A percentile compares a stretch with the other conserved stretches of the same genome.
These are phyloP conservation scores for Basidioascus undulatus DNA, from an alignment of 768 basidiomycete species.

Conservation along the genomic window DNA sequence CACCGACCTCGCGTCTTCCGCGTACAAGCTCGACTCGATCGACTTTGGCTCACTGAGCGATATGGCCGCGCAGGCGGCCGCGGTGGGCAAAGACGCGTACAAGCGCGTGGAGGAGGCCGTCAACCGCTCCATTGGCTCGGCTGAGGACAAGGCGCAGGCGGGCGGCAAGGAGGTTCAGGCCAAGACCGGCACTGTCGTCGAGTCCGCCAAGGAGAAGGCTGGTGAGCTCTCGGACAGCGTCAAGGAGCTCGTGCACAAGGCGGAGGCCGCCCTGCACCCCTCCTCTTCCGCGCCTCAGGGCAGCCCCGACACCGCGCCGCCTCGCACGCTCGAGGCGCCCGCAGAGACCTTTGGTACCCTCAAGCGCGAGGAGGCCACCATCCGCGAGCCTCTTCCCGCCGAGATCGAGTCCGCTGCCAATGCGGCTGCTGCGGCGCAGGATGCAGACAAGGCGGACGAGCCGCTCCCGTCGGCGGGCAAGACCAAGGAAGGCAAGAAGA, in stretches of 20 bases:
- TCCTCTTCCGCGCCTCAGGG: slow-evolving; percentile 15
- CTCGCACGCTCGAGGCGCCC: slow-evolving; percentile 5
- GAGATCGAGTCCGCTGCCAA: not conserved
- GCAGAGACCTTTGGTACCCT: slow-evolving; percentile 3
- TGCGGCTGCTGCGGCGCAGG: too few species aligned
- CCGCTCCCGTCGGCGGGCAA: too few species aligned
- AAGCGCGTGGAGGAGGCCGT: slow-evolving; percentile 1
- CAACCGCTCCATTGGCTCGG: slow-evolving; percentile 2
- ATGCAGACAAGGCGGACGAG: too few species aligned
- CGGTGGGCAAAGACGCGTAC: slow-evolving; percentile 1
- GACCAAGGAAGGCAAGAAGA: slow-evolving; percentile 16
- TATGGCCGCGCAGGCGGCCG: slow-evolving; percentile 4
- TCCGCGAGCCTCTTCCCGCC: slow-evolving; percentile 15
- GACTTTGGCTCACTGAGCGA: not conserved
- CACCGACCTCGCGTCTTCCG: slow-evolving; percentile 28
- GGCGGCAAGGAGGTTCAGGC: slow-evolving; percentile 15
- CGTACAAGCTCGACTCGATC: slow-evolving; percentile 9
- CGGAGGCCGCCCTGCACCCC: slow-evolving; percentile 3
- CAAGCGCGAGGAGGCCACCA: slow-evolving; percentile 4
- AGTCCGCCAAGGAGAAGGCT: slow-evolving; percentile 15
- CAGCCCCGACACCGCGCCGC: slow-evolving; percentile 9
- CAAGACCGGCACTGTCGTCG: slow-evolving; percentile 16
- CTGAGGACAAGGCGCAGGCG: slow-evolving; percentile 16
- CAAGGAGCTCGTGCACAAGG: slow-evolving; percentile 29
- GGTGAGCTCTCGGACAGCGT: slow-evolving; percentile 34